phyloP scores from a whole-genome alignment of 148 eudicot species.

The Talinum fruticosum region DNA sequence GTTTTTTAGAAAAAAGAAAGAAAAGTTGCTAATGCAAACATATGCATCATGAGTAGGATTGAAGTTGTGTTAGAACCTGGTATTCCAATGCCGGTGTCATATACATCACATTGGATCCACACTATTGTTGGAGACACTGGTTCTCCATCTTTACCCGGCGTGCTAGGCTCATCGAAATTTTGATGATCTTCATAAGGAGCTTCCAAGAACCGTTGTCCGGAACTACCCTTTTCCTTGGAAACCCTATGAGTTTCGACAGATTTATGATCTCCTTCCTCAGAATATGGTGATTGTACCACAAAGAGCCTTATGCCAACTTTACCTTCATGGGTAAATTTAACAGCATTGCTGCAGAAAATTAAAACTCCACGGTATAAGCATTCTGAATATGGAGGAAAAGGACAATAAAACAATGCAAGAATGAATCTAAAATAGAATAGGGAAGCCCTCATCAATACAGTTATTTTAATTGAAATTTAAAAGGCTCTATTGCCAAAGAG shows the following conservation, averaged over 20 bases:
- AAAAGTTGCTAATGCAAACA: too few relatives aligned
- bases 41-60: not conserved
- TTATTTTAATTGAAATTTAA: too few relatives aligned
- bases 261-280: constrained; percentile 31
- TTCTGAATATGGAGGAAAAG: not conserved
- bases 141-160: constrained; percentile 32
- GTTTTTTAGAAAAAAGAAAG: too few relatives aligned
- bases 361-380: not conserved
- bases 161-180: constrained; percentile 29
- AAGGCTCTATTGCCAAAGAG: too few relatives aligned
- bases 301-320: constrained; percentile 81
- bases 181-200: constrained; percentile 27
- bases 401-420: not conserved
- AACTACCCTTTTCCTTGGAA: constrained; percentile 22
- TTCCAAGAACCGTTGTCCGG: constrained; percentile 23
- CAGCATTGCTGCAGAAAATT: constrained; percentile 66
- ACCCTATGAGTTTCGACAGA: constrained; percentile 16
- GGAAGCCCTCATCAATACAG: too few relatives aligned
- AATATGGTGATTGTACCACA: constrained; percentile 48
- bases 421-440: too few relatives aligned
- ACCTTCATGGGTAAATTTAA: constrained; percentile 94
- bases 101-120: constrained; percentile 92
- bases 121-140: constrained; percentile 43
- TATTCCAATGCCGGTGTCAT: constrained; percentile 94
- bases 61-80: constrained; percentile 46